Evolutionary conservation across 148 eudicot species (phyloP), one percentile per base, ranked within the genome.

Genomic region (Chenopodium berlandieri): DNA sequence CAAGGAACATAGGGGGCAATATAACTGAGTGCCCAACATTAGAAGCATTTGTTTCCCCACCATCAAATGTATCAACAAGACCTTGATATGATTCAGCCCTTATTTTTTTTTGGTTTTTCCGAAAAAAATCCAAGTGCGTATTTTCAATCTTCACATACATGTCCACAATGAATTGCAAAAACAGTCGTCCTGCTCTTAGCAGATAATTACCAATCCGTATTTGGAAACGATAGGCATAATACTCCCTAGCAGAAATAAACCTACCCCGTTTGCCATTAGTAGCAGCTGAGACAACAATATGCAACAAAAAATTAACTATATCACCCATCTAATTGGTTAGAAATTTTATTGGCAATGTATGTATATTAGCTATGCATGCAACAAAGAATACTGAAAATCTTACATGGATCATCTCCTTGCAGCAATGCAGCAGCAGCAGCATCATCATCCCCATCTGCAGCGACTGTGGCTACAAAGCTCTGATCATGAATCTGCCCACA

Each of bases 81-180:
- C 75, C 76, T 67, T 67, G 37, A 9, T 75, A 81, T 1, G 52
- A 7, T 0, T 75, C 69, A 14, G 75, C 73, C 1, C 79, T 27
- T 0, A 75, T 52, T 8, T 9, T 27, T 9, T 17, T 14, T 31
- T 71, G 76, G 5, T 71, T 66, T 0, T 16, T 19, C 10, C 62
- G 25, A 2, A 66, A 37, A 13, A 40, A 78, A 14, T 78, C 58
- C 7, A 78, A 12, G 13, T 73, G 47, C 0, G 80, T 66, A 7
- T 34, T 78, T 25, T 65, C 80, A 11, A 78, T 1, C 16, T 78
- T 78, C 12, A 78, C 73, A 46, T 66, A 78, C 73, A 66, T 67
- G 19, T 65, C 80, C 0, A 78, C 62, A 14, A 47, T 14, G 9
- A 3, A 78, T 17, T 78, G 80, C 9, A 20, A 54, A 6, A 78